Conservation (phyloP, 352 stramenopile species). For the Phytopythium chamaehyphon region DNA sequence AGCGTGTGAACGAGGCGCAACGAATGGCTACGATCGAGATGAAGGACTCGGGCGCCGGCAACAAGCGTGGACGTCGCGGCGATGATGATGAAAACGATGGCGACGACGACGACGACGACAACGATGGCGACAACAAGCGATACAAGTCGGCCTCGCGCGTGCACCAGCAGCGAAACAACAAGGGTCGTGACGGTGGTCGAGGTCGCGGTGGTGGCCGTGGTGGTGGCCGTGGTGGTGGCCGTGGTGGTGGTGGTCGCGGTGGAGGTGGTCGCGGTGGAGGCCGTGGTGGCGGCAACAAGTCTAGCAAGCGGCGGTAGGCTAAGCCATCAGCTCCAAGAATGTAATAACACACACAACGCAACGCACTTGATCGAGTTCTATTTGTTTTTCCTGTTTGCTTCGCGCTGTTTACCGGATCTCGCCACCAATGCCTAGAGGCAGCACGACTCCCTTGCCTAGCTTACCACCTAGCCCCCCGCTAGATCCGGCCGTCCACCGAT, state of each 20-base stretch:
- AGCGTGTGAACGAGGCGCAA: conserved; percentile 97
- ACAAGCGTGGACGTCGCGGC: conserved; percentile 61
- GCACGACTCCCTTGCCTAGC: conserved; percentile 48
- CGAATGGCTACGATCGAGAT: conserved; percentile 91
- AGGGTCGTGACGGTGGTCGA: conserved; percentile 8
- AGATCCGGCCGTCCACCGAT: not conserved
- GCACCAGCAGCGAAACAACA: conserved; percentile 23
- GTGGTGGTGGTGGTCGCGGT: conserved; percentile 19
- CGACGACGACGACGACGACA: conserved; percentile 29
- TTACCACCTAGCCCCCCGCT: conserved; percentile 13
- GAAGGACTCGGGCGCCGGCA: conserved; percentile 70
- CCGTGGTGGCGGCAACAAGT: conserved; percentile 5
- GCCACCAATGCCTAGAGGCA: conserved; percentile 46
- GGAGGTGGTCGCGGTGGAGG: conserved; percentile 15
- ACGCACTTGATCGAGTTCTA: too few relatives aligned
- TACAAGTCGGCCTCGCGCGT: conserved; percentile 79
- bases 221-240: conserved; percentile 15
- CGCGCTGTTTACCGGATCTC: conserved; percentile 54
- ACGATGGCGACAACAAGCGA: conserved; percentile 46
- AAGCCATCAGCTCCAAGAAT: not conserved
- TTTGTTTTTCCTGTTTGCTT: not conserved
- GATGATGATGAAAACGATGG: conserved; percentile 47
- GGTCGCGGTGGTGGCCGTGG: conserved; percentile 19
- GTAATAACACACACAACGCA: conserved; percentile 2
- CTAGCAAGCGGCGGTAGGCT: conserved; percentile 35